phyloP scores from a whole-genome alignment of 176 grass and related monocot genomes.

The Ampelocalamus luodianensis region DNA sequence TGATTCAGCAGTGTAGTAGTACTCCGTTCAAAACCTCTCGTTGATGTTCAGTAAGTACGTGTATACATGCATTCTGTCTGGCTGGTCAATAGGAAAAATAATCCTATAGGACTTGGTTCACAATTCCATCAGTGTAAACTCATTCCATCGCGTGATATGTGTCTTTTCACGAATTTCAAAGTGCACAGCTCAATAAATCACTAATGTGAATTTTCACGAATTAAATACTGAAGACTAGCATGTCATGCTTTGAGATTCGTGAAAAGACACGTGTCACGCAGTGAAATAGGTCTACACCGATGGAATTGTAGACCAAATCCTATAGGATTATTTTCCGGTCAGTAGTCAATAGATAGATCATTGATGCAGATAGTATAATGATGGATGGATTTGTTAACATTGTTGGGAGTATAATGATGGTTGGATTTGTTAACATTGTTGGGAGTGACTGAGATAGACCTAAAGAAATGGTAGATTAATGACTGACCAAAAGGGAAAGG shows the following conservation, averaged over 20 bases:
- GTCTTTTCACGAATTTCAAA: no score
- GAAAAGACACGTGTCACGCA: no score
- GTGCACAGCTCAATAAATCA: no score
- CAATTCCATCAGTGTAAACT: no score
- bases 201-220: no score
- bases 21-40: neutral
- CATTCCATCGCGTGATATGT: no score
- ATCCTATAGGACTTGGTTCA: no score
- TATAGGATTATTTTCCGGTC: no score
- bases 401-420: neutral
- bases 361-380: neutral
- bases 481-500: neutral
- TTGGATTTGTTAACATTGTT: neutral
- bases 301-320: no score
- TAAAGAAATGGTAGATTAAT: neutral
- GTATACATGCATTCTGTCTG: neutral
- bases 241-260: no score
- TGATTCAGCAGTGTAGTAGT: neutral
- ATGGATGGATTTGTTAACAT: neutral
- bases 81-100: neutral
- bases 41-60: neutral
- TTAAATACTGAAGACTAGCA: no score
- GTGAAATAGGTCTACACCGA: no score
- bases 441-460: neutral
- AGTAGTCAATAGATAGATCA: neutral